Base-by-base conservation (phyloP, 1,284 basidiomycete genomes). In the Boletus hoseneyae region DNA sequence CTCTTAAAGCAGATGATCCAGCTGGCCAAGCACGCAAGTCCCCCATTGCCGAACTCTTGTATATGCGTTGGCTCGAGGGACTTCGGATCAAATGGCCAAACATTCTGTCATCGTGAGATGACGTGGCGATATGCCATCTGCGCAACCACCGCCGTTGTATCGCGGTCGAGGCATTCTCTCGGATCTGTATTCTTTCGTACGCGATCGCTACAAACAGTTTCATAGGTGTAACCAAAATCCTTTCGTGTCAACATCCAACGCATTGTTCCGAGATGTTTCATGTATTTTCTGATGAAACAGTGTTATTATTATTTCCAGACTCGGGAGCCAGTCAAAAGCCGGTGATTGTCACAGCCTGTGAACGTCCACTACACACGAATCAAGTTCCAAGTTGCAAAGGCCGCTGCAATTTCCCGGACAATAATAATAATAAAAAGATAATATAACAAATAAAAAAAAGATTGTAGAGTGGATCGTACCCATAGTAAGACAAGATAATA, bases 1-100 rank as follows among this genome's bases (percentile, higher is more conserved):
- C 53, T 44, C 58, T 43, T 9, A 70, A 71, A 58, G 57, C 57
- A 48, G 71, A 72, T 16, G 75, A 75, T 21, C 40, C 68, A 7
- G 44, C 45, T 40, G 51, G 68, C 3, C 70, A 74, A 10, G 61
- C 72, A 39, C 75, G 79, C 54, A 87, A 84, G 65, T 87, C 85
- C 18, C 93, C 94, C 2, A 93, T 98, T 35, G 88, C 93, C 16
- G 94, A 97, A 65, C 76, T 98, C 56, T 74, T 98, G 25, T 98
- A 97, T 67, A 87, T 95, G 76, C 82, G 96, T 42, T 98, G 95
- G 95, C 73, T 97, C 23, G 92, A 97, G 64, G 93, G 93, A 2
- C 70, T 97, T 47, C 86, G 83, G 70, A 73, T 93, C 62, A 93
- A 92, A 65, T 93, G 91, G 91, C 89, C 90, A 4, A 87, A 76